Conservation (phyloP, 2,329 filamentous ascomycete genomes). For the Fusarium zealandicum region DNA sequence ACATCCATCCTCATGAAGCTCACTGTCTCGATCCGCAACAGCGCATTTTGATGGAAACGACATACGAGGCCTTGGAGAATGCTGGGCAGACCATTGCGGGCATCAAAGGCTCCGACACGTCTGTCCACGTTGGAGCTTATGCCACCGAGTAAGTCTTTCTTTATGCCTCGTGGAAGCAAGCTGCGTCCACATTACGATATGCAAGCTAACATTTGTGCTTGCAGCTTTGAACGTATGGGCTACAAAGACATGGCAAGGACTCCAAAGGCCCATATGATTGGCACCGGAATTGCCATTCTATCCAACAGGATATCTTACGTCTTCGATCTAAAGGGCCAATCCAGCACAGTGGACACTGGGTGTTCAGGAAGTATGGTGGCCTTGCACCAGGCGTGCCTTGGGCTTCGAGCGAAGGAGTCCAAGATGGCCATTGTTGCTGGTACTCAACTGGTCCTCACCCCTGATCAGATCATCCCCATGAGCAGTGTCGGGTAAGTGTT, state of each 20-base stretch:
- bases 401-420: constrained; percentile 54
- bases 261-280: constrained; percentile 42
- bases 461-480: constrained; percentile 24
- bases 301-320: constrained; percentile 49
- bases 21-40: constrained; percentile 46
- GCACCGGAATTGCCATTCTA: constrained; percentile 41
- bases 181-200: neutral
- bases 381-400: constrained; percentile 35
- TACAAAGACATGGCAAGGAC: constrained; percentile 22
- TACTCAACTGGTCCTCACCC: constrained; percentile 21
- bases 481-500: constrained; percentile 15
- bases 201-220: neutral
- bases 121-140: constrained; percentile 44
- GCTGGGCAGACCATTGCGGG: constrained; percentile 41
- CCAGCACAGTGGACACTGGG: constrained; percentile 46
- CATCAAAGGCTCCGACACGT: constrained; percentile 40
- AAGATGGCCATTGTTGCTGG: constrained; percentile 51
- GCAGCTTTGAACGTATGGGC: constrained; percentile 20
- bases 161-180: neutral
- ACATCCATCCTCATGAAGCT: constrained; percentile 43
- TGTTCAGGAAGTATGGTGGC: constrained; percentile 49
- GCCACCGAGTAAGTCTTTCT: constrained; percentile 16
- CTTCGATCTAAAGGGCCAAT: constrained; percentile 49
- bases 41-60: constrained; percentile 44
- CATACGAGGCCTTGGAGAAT: constrained; percentile 47